Base-by-base conservation (phyloP, 2,329 filamentous ascomycete genomes). In the Xylaria arbuscula region DNA sequence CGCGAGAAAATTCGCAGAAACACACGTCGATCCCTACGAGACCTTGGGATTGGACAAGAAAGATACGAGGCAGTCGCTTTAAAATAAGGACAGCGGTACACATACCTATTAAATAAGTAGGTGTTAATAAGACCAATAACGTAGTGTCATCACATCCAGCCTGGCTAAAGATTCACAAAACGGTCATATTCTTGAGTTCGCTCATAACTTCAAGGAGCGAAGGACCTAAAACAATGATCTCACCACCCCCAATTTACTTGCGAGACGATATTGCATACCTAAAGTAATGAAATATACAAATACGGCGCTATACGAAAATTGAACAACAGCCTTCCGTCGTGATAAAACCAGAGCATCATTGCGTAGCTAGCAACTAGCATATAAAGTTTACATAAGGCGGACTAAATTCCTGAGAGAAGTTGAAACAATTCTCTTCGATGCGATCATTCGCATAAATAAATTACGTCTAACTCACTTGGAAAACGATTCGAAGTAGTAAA, bases 1-100 rank as follows among this genome's bases (percentile, higher is more conserved):
- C 2, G 81, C 82, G 2, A 77, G 82, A 7, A 78, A 82, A 40
- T 85, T 83, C 62, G 67, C 78, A 1, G 71, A 62, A 32, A 78
- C 76, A 0, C 75, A 79, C 8, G 79, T 81, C 1, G 77, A 81
- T 55, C 62, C 73, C 1, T 77, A 77, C 38, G 73, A 72, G 40
- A 38, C 62, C 1, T 51, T 66, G 8, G n/a, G 19, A 22, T 13
- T 22, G 6, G 69, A 72, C 0, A 72, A 73, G 45, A 8, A 70
- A 13, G 61, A 74, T 58, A 62, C 54, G 13, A 72, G 71, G 55
- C 36, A 24, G 40, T 72, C 72, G 7, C 48, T 42, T 9, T 62
- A 7, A 53, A 7, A 10, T 6, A 53, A 62, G 32, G n/a, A n/a
- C n/a, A 42, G 22, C 10, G 2, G 54, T 40, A 51, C 42, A 17